Evolutionary conservation across 1,284 basidiomycete species (phyloP), one percentile per base, ranked within the genome.

Genomic region (Apiotrichum sp.): DNA sequence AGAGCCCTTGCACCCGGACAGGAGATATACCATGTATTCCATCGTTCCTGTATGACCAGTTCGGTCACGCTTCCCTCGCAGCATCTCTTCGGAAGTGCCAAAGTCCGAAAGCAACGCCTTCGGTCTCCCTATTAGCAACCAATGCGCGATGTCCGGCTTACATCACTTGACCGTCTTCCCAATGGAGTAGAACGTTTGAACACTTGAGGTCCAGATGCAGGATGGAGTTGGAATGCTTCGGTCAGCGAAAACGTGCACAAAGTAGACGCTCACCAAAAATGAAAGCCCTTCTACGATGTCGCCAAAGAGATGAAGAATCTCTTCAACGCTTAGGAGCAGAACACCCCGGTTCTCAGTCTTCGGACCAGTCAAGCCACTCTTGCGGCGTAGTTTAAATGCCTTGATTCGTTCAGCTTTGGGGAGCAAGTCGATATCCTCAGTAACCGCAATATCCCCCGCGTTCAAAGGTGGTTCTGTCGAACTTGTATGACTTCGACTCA

Each of bases 1-100:
- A 6, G n/a, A n/a, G n/a, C n/a, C n/a, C n/a, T n/a, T n/a, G 13
- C n/a, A 9, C 2, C 8, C 10, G 13, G 8, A 6, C 16, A n/a
- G 1, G 11, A 29, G 2, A 50, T 62, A 13, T 42, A 70, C 71
- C 68, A 74, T 72, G 50, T 74, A 75, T 62, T 86, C 91, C 74
- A 79, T 89, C 80, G 92, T 96, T 61, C 93, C 92, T 22, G 92
- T 96, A 70, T 95, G 91, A 6, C 93, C 93, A 2, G 89, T 88
- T 14, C 90, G 82, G 36, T 80, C 76, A 13, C 83, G 77, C 11
- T 83, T 80, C 3, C 82, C 81, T 43, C 83, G 82, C 4, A 93
- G 79, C 85, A 89, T 89, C 66, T 93, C 90, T 48, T 89, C 84
- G 10, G 90, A 93, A 0, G 92, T 95, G 4, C 93, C 93, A 73